Base-by-base conservation (phyloP, 176 grass and related monocot species). In the Guadua angustifolia region DNA sequence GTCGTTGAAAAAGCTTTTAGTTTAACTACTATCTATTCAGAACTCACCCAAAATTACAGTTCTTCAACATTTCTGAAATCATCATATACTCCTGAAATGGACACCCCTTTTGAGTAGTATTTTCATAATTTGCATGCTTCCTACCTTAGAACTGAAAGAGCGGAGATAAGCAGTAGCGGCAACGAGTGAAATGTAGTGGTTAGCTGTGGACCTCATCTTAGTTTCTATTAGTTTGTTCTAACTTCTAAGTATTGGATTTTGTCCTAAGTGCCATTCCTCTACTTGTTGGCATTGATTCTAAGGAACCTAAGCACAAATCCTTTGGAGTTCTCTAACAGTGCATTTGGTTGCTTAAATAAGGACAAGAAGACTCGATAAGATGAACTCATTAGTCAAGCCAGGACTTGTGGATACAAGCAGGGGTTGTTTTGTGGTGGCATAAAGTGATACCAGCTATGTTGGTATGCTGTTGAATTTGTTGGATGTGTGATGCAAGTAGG, bases 1-100 rank as follows among this genome's bases (percentile, higher is more conserved):
- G 55, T 19, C 2, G 0, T 53, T 80, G 4, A 67, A 79, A 80
- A 63, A 63, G 19, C 18, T 66, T 79, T 68, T 67, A 75, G 35
- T 53, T 52, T 19, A 80, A 52, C 77, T 24, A 52, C 52, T 52
- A 67, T 39, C 33, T 52, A 35, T 53, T 42, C 1, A 12, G 12
- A 53, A 39, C 6, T 69, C 13, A 69, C 40, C 13, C 19, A 55
- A 51, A 77, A 56, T 38, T 12, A 53, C 4, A 15, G 14, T 57
- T 69, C 16, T 29, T 52, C 12, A 36, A 81, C 33, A 12, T 16
- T 17, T 69, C 7, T 15, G 14, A 10, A 55, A 40, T 51, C 52
- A n/a, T 13, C 16, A 40, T 38, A 66, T 63, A 68, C 63, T 22
- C 26, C 19, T 49, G 58, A 49, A 79, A 39, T 68, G 35, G 65